phyloP scores from a whole-genome alignment of 768 basidiomycete genomes.

The Suillus fuscotomentosus region DNA sequence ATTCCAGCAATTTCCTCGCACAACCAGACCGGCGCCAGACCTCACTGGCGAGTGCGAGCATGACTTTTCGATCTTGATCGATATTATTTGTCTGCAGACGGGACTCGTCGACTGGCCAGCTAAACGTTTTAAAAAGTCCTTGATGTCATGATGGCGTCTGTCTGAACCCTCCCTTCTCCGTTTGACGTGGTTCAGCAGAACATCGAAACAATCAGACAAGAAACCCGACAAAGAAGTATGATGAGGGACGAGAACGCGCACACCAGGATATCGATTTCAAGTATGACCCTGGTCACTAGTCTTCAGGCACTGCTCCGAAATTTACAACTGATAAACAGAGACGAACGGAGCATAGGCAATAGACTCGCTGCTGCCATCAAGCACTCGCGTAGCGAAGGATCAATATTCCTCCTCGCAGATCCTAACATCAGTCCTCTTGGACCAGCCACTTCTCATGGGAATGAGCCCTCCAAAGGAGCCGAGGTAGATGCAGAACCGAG shows the following conservation, averaged over 20 bases:
- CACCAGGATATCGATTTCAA: no score
- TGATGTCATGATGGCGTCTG: no score
- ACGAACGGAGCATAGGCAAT: constrained; percentile 43
- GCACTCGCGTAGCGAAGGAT: constrained; percentile 31
- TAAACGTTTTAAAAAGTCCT: no score
- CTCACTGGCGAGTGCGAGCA: no score
- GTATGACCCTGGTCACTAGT: constrained; percentile 27
- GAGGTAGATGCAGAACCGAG: constrained; percentile 55
- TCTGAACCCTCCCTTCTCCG: no score
- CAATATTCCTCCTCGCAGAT: constrained; percentile 25
- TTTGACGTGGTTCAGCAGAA: constrained; percentile 12
- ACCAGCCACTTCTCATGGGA: constrained; percentile 51
- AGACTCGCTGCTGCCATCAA: constrained; percentile 33
- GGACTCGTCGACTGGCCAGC: no score
- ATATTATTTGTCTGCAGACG: no score
- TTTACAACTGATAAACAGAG: constrained; percentile 25
- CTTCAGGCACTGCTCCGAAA: not conserved
- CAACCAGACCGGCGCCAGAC: not conserved
- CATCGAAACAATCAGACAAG: constrained; percentile 20
- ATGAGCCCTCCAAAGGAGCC: constrained; percentile 58
- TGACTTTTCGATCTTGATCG: no score
- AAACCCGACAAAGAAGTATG: constrained; percentile 26
- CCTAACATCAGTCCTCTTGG: constrained; percentile 44
- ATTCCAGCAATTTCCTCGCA: not conserved
- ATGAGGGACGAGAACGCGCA: constrained; percentile 30